Evolutionary conservation across 108 stramenopile genomes (phyloP).

Genomic region (Skeletonema potamos): DNA sequence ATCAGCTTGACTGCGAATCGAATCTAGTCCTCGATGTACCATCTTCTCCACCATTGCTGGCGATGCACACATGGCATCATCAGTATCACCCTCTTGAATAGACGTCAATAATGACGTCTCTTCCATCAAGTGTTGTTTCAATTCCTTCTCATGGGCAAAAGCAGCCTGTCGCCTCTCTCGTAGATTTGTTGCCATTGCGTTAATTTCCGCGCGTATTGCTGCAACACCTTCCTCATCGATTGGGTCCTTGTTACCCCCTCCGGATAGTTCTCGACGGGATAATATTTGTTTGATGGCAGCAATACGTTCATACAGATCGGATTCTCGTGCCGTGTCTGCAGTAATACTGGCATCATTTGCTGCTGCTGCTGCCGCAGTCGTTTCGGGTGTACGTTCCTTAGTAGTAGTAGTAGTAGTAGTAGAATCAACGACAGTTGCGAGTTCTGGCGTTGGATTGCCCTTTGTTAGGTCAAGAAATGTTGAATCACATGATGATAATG

Average conservation of each 20-base stretch:
- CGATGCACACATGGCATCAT: slow-evolving; percentile 14
- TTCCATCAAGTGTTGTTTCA: slow-evolving; percentile 16
- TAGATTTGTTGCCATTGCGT: not conserved
- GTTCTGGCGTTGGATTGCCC: slow-evolving; percentile 11
- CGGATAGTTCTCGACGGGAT: slow-evolving; percentile 1
- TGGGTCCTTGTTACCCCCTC: slow-evolving; percentile 2
- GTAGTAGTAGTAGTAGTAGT: too few species aligned
- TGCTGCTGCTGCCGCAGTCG: not conserved
- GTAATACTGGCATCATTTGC: slow-evolving; percentile 1
- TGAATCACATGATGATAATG: slow-evolving; percentile 6
- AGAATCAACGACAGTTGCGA: not conserved
- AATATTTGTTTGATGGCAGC: slow-evolving; percentile 21
- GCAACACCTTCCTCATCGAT: slow-evolving; percentile 5
- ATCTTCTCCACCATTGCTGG: slow-evolving; percentile 22
- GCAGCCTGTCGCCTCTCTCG: not conserved
- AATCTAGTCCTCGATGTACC: slow-evolving; percentile 25
- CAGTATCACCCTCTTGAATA: not conserved
- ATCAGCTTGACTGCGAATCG: slow-evolving; percentile 26
- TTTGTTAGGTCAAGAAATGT: slow-evolving; percentile 13
- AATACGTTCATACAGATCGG: slow-evolving; percentile 29
- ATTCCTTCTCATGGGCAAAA: not conserved
- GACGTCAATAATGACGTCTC: not conserved
- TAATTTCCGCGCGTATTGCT: slow-evolving; percentile 3
- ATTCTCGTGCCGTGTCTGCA: slow-evolving; percentile 38
- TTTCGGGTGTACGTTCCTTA: too few species aligned